These are phyloP conservation scores for Kodamaea restingae DNA, from an alignment of 805 yeast species.

Conservation along the genomic window DNA sequence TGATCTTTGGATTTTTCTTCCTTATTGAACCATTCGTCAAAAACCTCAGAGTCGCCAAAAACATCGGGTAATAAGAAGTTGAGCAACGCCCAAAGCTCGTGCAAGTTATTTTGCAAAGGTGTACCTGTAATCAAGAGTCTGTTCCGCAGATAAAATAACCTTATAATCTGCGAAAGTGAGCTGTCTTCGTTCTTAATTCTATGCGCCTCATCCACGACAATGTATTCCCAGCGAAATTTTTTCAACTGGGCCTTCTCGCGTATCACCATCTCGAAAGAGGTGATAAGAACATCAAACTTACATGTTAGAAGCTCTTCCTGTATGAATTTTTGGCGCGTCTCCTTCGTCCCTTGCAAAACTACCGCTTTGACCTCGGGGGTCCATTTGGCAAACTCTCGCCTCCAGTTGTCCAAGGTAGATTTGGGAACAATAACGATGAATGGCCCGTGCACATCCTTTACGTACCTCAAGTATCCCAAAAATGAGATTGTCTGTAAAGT, in stretches of 20 bases:
- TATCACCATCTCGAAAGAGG: constrained; percentile 91
- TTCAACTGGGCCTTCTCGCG: constrained; percentile 79
- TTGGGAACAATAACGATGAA: constrained; percentile 90
- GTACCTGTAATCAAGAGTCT: constrained; percentile 91
- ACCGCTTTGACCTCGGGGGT: constrained; percentile 88
- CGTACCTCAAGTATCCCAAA: constrained; percentile 79
- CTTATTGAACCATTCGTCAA: constrained; percentile 80
- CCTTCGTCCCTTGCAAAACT: constrained; percentile 87
- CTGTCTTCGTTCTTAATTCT: constrained; percentile 94
- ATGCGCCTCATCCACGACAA: constrained; percentile 94
- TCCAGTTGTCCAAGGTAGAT: constrained; percentile 94
- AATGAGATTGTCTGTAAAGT: constrained; percentile 93
- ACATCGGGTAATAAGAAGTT: constrained; percentile 92
- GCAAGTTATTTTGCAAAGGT: constrained; percentile 90
- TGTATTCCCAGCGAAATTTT: constrained; percentile 88
- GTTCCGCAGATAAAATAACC: constrained; percentile 80
- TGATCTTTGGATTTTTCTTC: constrained; percentile 44
- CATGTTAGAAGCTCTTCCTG: constrained; percentile 58
- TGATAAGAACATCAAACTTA: constrained; percentile 83
- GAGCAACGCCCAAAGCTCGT: constrained; percentile 92
- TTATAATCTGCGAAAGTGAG: constrained; percentile 85
- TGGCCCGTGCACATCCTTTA: constrained; percentile 80
- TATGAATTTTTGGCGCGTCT: constrained; percentile 62
- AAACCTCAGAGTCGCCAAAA: constrained; percentile 84
- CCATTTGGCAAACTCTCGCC: constrained; percentile 91